phyloP scores from a whole-genome alignment of 345 rosid genomes.

The Eucalyptus cloeziana region DNA sequence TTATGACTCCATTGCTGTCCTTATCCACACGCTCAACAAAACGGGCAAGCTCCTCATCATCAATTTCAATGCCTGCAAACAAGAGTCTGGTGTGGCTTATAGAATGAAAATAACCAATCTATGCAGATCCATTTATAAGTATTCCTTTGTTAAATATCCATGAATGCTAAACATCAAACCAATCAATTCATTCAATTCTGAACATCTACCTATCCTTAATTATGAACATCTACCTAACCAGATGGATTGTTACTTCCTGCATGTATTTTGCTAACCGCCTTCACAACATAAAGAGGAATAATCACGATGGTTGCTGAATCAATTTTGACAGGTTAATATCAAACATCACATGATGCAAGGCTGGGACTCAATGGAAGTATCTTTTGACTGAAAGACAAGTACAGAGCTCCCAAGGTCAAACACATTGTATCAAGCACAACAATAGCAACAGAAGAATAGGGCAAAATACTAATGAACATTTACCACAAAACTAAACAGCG shows the following conservation, averaged over 20 bases:
- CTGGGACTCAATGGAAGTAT: background rate
- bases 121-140: background rate
- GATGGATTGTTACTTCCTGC: background rate
- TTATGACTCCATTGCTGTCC: conserved; percentile 83
- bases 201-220: background rate
- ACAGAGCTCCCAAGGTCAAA: background rate
- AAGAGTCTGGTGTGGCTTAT: conserved; percentile 41
- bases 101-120: conserved; percentile 20
- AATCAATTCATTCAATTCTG: background rate
- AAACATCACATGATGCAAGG: background rate
- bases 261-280: background rate
- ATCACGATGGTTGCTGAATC: background rate
- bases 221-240: background rate
- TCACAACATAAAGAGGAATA: background rate
- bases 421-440: background rate
- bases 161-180: background rate
- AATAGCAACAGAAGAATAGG: background rate
- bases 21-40: conserved; percentile 93
- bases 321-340: background rate
- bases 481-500: background rate
- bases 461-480: background rate
- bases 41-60: conserved; percentile 75
- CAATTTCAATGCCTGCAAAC: conserved; percentile 66
- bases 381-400: background rate
- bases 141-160: background rate